phyloP scores from a whole-genome alignment of 2,329 filamentous ascomycete species.

The Fusarium sp. region DNA sequence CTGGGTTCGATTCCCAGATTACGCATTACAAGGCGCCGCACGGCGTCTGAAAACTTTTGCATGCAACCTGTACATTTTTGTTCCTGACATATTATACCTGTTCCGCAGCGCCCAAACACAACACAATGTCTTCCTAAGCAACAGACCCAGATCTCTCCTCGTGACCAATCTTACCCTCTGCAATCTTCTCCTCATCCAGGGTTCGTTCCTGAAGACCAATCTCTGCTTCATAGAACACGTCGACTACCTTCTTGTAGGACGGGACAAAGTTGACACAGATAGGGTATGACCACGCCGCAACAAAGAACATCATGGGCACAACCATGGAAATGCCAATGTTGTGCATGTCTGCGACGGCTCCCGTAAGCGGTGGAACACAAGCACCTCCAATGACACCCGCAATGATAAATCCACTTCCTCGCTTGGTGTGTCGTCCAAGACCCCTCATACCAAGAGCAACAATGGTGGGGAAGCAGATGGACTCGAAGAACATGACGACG shows the following conservation, averaged over 20 bases:
- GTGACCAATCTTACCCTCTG: slow-evolving; percentile 24
- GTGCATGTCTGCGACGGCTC: slow-evolving; percentile 72
- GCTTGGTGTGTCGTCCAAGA: slow-evolving; percentile 80
- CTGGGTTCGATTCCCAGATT: slow-evolving; percentile 29
- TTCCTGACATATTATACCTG: not conserved
- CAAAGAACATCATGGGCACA: slow-evolving; percentile 71
- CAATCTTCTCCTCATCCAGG: slow-evolving; percentile 46
- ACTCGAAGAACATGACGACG: slow-evolving; percentile 80
- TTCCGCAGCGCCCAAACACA: not conserved
- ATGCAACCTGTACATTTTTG: slow-evolving; percentile 2
- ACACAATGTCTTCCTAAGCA: not conserved
- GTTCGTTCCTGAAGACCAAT: slow-evolving; percentile 52
- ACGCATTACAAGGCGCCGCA: slow-evolving; percentile 5
- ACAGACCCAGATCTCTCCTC: slow-evolving; percentile 18
- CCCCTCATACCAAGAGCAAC: slow-evolving; percentile 81
- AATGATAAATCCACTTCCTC: slow-evolving; percentile 76
- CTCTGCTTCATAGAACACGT: slow-evolving; percentile 63
- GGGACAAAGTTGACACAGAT: slow-evolving; percentile 74
- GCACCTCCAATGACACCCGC: slow-evolving; percentile 79
- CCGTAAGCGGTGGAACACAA: slow-evolving; percentile 77
- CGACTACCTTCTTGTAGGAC: slow-evolving; percentile 70
- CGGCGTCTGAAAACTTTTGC: not conserved
- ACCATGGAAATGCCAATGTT: slow-evolving; percentile 72
- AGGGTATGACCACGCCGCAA: slow-evolving; percentile 66
- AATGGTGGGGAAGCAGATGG: slow-evolving; percentile 84